Base-by-base conservation (phyloP, 2,329 filamentous ascomycete genomes). In the Thermoascus crustaceus region DNA sequence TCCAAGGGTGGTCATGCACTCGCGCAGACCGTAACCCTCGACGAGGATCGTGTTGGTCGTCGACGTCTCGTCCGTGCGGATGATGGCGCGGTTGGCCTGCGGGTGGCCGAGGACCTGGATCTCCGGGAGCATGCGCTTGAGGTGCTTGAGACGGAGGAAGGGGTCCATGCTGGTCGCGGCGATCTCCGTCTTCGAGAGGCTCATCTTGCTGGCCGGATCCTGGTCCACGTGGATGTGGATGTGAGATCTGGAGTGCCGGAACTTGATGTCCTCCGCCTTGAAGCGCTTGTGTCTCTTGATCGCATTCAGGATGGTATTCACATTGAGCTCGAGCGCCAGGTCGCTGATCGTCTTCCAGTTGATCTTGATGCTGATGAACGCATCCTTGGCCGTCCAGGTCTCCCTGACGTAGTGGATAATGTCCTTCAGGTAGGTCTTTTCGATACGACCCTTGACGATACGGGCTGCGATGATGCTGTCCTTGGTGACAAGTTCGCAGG, bases 1-100 rank as follows among this genome's bases (percentile, higher is more conserved):
- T 44, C 91, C 91, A 43, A 88, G 83, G 0, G 91, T 98, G 7
- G 80, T 94, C 81, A 98, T 93, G 66, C 88, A 95, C 19, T 78
- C 75, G 27, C 78, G 77, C 32, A 98, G 70, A 1, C 91, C 91
- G 60, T 98, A 96, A 2, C 91, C 91, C 72, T 96, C 91, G 3
- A 98, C 91, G 8, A 81, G 67, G 1, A 95, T 71, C 30, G 89
- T 86, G 10, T 75, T 78, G 48, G 81, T 73, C 23, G 81, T 80
- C 19, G 70, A 73, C 3, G 74, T 67, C 35, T 85, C 80, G 32
- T 80, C 78, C 2, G 85, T 87, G 52, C 91, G 82, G 55, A 96
- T 91, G 48, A 96, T 87, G 31, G 87, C 88, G 47, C 91, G 81
- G 7, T 77, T 72, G 3, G 88, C 86, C 42, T 89, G 83, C 0